These are phyloP conservation scores for Populus pruinosa DNA, from an alignment of 345 rosid genomes.

Conservation along the genomic window DNA sequence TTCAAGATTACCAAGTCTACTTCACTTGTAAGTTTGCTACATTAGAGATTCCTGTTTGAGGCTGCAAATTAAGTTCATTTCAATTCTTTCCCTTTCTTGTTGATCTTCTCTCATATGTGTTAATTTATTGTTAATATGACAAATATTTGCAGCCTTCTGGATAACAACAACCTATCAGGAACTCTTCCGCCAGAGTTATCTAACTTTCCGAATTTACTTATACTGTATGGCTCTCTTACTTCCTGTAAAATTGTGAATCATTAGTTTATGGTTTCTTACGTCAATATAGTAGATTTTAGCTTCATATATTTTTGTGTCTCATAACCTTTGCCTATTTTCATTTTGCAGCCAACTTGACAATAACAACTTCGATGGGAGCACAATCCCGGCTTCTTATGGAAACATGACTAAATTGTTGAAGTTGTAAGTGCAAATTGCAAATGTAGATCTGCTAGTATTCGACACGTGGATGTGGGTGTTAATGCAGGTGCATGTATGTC, in stretches of 20 bases:
- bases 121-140: conserved; percentile 1
- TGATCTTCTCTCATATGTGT: background rate
- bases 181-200: conserved; percentile 76
- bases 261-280: background rate
- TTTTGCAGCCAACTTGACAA: conserved; percentile 85
- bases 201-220: conserved; percentile 60
- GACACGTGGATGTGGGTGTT: background rate
- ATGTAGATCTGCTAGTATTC: conserved; percentile 1
- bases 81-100: background rate
- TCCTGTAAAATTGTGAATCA: conserved; percentile 4
- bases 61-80: background rate
- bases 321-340: conserved; percentile 4
- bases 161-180: conserved; percentile 86
- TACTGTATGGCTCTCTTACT: conserved; percentile 61
- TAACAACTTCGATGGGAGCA: conserved; percentile 72
- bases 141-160: conserved; percentile 67
- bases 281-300: background rate
- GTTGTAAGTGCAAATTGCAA: conserved; percentile 56
- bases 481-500: background rate
- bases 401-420: conserved; percentile 77
- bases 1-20: conserved; percentile 66
- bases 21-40: conserved; percentile 80
- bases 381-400: conserved; percentile 68
- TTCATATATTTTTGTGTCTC: background rate
- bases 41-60: conserved; percentile 10